Evolutionary conservation across 1,139 yeast species (phyloP).

Genomic region (Candida gigantensis): DNA sequence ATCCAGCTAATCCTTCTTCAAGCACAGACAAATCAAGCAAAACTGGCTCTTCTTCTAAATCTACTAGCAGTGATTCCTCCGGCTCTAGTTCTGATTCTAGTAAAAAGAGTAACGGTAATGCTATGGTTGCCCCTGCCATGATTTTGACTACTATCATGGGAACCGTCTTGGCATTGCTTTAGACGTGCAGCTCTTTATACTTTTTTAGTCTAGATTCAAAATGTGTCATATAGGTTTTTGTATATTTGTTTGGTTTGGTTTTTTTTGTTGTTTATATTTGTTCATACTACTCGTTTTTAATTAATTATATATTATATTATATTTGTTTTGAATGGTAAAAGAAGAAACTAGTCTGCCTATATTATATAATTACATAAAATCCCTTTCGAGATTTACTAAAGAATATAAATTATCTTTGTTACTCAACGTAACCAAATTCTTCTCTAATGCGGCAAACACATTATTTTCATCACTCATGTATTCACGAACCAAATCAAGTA

Average conservation of each 20-base stretch:
- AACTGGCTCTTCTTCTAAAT: slow-evolving; percentile 10
- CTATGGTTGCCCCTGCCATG: slow-evolving; percentile 6
- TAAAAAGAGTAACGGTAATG: slow-evolving; percentile 8
- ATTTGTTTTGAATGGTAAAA: too few species aligned
- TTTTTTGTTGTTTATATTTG: background rate
- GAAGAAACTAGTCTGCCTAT: too few species aligned
- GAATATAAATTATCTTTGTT: slow-evolving; percentile 1
- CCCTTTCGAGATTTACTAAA: background rate
- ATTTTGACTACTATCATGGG: slow-evolving; percentile 6
- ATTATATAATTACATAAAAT: background rate
- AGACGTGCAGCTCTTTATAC: too few species aligned
- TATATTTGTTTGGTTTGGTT: background rate
- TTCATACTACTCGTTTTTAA: background rate
- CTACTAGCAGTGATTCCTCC: slow-evolving; percentile 10
- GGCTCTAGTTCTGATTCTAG: slow-evolving; percentile 10
- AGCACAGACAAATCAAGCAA: slow-evolving; percentile 15
- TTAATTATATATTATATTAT: background rate
- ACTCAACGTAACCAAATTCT: background rate
- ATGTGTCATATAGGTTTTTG: background rate
- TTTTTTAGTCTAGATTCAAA: too few species aligned
- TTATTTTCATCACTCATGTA: background rate
- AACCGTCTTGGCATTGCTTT: slow-evolving; percentile 4
- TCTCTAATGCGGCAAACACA: background rate
- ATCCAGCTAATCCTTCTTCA: slow-evolving; percentile 28
- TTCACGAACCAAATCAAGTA: background rate